Evolutionary conservation across 2,329 filamentous ascomycete genomes (phyloP).

Genomic region (Atkinsonella hypoxylon): DNA sequence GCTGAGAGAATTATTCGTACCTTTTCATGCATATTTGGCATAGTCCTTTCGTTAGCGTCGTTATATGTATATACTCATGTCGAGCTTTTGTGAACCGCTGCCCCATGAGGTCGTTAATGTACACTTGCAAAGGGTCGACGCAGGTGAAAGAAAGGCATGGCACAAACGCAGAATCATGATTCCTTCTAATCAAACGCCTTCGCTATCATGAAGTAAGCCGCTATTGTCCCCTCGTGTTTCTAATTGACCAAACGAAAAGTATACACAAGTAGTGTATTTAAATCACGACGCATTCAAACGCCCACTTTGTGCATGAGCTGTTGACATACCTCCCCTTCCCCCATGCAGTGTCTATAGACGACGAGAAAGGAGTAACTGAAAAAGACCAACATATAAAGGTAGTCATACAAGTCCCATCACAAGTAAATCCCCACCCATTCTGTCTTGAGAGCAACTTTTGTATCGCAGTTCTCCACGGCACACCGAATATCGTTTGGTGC

Average conservation of each 20-base stretch:
- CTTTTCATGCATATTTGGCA: background rate
- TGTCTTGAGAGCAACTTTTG: conserved; percentile 39
- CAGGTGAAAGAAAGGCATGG: background rate
- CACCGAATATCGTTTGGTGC: conserved; percentile 31
- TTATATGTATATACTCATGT: no score
- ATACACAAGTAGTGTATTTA: background rate
- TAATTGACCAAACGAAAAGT: background rate
- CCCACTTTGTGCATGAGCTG: background rate
- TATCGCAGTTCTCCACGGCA: conserved; percentile 43
- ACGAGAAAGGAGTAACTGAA: background rate
- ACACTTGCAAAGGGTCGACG: background rate
- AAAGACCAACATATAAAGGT: background rate
- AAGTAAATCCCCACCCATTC: conserved; percentile 53
- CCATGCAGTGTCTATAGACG: background rate
- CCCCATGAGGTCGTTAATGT: background rate
- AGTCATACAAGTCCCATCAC: conserved; percentile 13
- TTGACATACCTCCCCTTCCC: background rate
- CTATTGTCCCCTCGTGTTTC: background rate
- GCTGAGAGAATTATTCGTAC: background rate
- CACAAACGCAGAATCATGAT: background rate
- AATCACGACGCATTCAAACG: background rate
- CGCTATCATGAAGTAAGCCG: background rate
- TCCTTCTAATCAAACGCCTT: background rate
- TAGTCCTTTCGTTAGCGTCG: background rate
- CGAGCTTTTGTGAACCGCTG: no score